Evolutionary conservation across 768 basidiomycete species (phyloP), one percentile per base, ranked within the genome.

Genomic region (Tubosaeta sp.): DNA sequence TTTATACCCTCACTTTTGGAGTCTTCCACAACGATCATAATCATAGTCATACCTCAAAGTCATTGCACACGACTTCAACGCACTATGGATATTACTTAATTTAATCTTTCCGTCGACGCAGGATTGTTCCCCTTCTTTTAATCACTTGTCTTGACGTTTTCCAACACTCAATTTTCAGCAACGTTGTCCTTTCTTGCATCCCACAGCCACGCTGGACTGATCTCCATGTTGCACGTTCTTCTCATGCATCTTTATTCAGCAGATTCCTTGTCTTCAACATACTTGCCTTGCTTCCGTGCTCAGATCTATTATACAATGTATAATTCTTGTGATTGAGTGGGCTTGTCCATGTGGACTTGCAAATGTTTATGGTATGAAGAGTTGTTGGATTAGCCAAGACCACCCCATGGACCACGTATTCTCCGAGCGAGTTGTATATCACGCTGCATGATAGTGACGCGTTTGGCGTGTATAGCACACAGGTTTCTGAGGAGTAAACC

Each of bases 391-490:
- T 57, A 86, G 52, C 77, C 81, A 52, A 88, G 75, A 31, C 86
- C 86, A 44, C 84, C 84, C 86, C 88, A 94, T 41, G 86, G 84
- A 3, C 95, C 95, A 44, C 95, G 83, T 76, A 98, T 93, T 56
- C 96, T 81, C 48, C 96, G 79, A 21, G 96, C 96, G 46, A 99
- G 84, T 62, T 97, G 95, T 51, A 99, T 94, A 61, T 99, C 96
- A 46, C 87, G 81, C 49, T 93, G 92, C 94, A 97, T 97, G 60
- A 97, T 86, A 6, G 95, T 99, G 5, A 98, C 95, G 60, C 95
- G 86, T 70, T 95, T 97, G 14, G 95, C 95, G 63, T 98, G 95
- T 58, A 99, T 90, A 6, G 95, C 94, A 63, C 96, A 99, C 30
- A 96, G 74, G 67, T 97, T 96, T 38, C 94, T 96, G 54, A 19